A percentile compares a stretch with the other conserved stretches of the same genome.
phyloP scores from a whole-genome alignment of 2,329 filamentous ascomycete species.

The Venturia oleaginea region DNA sequence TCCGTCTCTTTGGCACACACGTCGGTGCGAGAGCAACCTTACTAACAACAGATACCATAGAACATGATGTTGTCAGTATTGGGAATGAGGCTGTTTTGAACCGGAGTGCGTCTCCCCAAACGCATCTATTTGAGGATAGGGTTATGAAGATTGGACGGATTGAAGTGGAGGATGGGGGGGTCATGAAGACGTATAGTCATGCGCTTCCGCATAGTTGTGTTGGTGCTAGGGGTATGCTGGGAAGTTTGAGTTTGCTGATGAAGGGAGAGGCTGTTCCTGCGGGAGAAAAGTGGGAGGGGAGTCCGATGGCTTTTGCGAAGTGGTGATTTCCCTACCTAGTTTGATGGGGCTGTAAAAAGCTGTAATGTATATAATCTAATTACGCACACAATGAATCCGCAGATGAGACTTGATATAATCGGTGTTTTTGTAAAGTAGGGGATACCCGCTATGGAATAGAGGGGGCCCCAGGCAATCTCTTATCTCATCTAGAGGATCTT shows the following conservation, averaged over 20 bases:
- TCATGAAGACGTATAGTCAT: not conserved
- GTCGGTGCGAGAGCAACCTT: not conserved
- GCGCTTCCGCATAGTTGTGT: not conserved
- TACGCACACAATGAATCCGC: too few species aligned
- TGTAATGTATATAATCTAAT: too few species aligned
- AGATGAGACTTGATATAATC: too few species aligned
- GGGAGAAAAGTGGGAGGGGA: not conserved
- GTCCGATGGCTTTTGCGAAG: slow-evolving; percentile 3
- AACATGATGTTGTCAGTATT: slow-evolving; percentile 1
- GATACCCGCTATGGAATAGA: too few species aligned
- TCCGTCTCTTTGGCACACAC: not conserved
- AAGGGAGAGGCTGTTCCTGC: not conserved
- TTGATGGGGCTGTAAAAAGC: too few species aligned
- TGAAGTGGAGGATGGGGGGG: not conserved
- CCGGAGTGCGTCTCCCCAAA: not conserved
- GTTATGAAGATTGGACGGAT: slow-evolving; percentile 1
- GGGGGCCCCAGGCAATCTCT: too few species aligned
- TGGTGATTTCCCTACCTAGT: too few species aligned
- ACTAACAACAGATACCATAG: not conserved
- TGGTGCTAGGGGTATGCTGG: not conserved
- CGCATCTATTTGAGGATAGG: not conserved
- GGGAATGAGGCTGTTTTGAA: not conserved
- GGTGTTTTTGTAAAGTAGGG: too few species aligned
- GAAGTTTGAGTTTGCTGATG: not conserved
- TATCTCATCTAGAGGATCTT: too few species aligned